A percentile compares a stretch with the other conserved stretches of the same genome.
Conservation (phyloP, 2,329 filamentous ascomycete species). For the Fusarium praegraminearum region DNA sequence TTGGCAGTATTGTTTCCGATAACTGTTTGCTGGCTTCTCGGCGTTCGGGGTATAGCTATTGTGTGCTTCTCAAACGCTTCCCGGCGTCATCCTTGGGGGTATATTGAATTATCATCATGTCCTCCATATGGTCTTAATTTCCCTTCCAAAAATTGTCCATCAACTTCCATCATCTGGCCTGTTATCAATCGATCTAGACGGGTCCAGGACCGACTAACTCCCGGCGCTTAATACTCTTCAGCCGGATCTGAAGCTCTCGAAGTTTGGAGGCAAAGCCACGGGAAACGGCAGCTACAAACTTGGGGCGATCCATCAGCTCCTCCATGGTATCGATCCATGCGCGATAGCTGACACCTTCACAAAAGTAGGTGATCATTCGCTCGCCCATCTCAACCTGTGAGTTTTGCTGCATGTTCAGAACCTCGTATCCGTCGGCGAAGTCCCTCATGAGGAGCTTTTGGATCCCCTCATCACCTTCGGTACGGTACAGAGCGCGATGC, state of each 20-base stretch:
- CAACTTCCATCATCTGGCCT: background rate
- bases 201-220: conserved; percentile 45
- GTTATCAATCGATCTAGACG: background rate
- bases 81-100: background rate
- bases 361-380: conserved; percentile 51
- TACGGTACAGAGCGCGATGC: conserved; percentile 51
- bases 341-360: conserved; percentile 48
- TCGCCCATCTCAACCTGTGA: conserved; percentile 42
- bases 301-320: conserved; percentile 46
- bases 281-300: conserved; percentile 51
- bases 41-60: background rate
- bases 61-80: background rate
- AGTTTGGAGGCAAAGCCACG: conserved; percentile 50
- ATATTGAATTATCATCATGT: background rate
- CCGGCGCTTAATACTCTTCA: conserved; percentile 48
- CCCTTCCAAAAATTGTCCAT: background rate
- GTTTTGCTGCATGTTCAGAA: conserved; percentile 42
- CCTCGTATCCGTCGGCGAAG: conserved; percentile 54
- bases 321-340: conserved; percentile 46
- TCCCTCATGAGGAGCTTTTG: conserved; percentile 50
- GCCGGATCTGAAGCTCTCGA: conserved; percentile 31
- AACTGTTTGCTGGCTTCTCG: background rate
- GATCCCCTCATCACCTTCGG: conserved; percentile 42
- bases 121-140: background rate
- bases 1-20: background rate